Evolutionary conservation across 192 early-diverging fungal genomes (phyloP).

Genomic region (Entomortierella chlamydospora): DNA sequence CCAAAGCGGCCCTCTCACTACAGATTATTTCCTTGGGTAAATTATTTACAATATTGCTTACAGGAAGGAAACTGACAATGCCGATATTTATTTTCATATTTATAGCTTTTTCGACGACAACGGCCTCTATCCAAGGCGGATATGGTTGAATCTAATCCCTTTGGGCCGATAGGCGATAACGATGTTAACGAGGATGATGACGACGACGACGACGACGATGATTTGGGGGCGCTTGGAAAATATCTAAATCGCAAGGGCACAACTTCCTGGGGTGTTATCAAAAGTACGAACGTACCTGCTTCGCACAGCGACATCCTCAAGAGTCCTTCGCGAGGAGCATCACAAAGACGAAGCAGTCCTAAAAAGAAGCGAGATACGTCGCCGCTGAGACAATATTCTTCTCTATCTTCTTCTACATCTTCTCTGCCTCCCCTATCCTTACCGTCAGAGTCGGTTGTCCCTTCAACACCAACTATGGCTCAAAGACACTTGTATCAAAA

Average conservation of each 20-base stretch:
- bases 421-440: not conserved
- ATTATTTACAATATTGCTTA: too few relatives aligned
- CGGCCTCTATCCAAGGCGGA: conserved; percentile 36
- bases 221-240: conserved; percentile 8
- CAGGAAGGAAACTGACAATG: too few relatives aligned
- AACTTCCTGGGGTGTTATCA: conserved; percentile 34
- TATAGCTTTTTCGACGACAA: conserved; percentile 34
- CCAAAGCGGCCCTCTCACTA: too few relatives aligned
- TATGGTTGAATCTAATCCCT: not conserved
- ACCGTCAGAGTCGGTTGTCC: conserved; percentile 4
- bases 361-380: conserved; percentile 4
- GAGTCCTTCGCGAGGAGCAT: conserved; percentile 2
- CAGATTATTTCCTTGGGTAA: too few relatives aligned
- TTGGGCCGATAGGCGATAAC: not conserved
- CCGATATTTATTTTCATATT: too few relatives aligned
- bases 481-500: not conserved
- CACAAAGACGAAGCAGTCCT: not conserved
- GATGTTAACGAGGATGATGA: not conserved
- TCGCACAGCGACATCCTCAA: not conserved
- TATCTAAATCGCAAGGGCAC: conserved; percentile 21
- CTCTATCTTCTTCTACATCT: not conserved
- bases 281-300: not conserved
- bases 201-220: conserved; percentile 8
- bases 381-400: not conserved
- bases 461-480: conserved; percentile 5